phyloP scores from a whole-genome alignment of 1,284 basidiomycete genomes.

The Mycena sp. region DNA sequence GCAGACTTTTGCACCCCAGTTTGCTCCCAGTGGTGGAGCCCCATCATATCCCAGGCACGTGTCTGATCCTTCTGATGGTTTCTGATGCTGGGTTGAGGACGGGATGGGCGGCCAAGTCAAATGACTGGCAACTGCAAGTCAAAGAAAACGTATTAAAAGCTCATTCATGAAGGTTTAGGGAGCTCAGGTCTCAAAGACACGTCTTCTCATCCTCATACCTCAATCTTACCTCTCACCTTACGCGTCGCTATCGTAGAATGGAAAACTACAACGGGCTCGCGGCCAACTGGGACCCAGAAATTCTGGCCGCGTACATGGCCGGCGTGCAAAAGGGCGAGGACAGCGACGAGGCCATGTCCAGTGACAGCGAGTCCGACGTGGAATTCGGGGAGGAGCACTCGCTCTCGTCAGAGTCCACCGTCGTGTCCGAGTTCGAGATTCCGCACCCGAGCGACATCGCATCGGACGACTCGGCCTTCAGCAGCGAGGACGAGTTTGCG shows the following conservation, averaged over 20 bases:
- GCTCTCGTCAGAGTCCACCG: constrained; percentile 6
- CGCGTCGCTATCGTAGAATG: constrained; percentile 1
- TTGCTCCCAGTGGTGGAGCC: constrained; percentile 16
- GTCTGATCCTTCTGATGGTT: constrained; percentile 27
- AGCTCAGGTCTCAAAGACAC: no score
- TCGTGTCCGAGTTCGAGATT: constrained; percentile 22
- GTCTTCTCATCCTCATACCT: no score
- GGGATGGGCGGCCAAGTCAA: no score
- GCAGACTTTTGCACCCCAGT: constrained; percentile 15
- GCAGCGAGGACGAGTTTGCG: constrained; percentile 32
- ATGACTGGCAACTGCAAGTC: no score
- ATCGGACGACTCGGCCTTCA: constrained; percentile 29
- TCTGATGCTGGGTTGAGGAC: neutral
- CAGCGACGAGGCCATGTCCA: constrained; percentile 29
- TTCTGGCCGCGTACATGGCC: constrained; percentile 27
- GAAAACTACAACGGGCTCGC: constrained; percentile 19
- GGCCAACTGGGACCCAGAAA: constrained; percentile 29
- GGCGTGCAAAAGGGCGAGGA: constrained; percentile 15
- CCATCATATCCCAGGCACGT: constrained; percentile 5
- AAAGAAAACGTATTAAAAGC: no score
- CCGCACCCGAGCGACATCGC: constrained; percentile 23
- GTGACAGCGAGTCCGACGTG: constrained; percentile 25
- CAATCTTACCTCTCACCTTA: neutral
- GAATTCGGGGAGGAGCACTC: constrained; percentile 24
- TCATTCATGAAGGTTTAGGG: no score